Evolutionary conservation across 2,329 filamentous ascomycete genomes (phyloP), one percentile per base, ranked within the genome.

Genomic region (Xylariaceae sp.): DNA sequence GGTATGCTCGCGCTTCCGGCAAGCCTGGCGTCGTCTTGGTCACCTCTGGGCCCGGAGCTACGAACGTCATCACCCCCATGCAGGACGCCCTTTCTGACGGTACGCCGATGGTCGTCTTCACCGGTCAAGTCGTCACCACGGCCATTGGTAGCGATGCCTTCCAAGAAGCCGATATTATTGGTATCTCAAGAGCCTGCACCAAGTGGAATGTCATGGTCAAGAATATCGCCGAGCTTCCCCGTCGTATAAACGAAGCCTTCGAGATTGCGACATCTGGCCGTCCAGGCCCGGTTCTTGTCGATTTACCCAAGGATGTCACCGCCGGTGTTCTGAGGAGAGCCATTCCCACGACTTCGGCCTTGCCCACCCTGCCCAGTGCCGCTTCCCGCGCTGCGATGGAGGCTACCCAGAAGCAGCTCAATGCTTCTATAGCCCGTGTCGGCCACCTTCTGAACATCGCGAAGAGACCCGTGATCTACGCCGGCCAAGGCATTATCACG

Each of bases 21-120:
- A 89, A 88, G 69, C 88, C 89, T 42, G 92, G 92, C 60, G 92
- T 97, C 41, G 92, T 98, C 41, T 74, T 98, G 44, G 92, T 98
- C 49, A 98, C 92, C 26, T 97, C 92, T 9, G 92, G 92, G 24
- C 92, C 92, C 12, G 92, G 92, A 49, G 92, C 90, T 31, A 98
- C 92, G 50, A 98, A 98, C 60, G 86, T 96, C 48, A 79, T 97
- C 47, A 97, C 92, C 19, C 90, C 92, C 6, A 88, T 97, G 79
- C 89, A 95, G 59, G 89, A 97, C 65, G 92, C 92, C 46, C 73
- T 95, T 38, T 94, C 89, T 41, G 92, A 98, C 61, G 92, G 92
- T 51, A 96, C 88, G 0, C 92, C 92, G 26, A 81, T 98, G 77
- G 85, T 97, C 34, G 92, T 98, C 34, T 97, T 98, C 69, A 83